Evolutionary conservation across 1,284 basidiomycete genomes (phyloP).

Genomic region (Malassezia obtusa): DNA sequence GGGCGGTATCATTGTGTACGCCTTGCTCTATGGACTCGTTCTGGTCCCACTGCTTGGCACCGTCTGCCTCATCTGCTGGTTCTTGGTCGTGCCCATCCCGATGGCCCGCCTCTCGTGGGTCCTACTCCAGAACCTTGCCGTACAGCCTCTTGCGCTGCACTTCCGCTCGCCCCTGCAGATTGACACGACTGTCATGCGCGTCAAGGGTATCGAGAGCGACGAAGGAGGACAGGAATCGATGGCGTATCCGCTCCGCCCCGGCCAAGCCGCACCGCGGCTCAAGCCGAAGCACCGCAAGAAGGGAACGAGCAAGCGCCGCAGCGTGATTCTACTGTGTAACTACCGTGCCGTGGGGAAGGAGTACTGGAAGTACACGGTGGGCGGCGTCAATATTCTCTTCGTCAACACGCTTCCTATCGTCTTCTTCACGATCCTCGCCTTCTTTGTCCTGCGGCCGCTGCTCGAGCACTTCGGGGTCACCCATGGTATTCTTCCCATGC

Average conservation of each 20-base stretch:
- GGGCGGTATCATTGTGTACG: slow-evolving; percentile 34
- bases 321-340: slow-evolving; percentile 82
- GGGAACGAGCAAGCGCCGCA: slow-evolving; percentile 50
- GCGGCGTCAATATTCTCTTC: slow-evolving; percentile 97
- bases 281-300: slow-evolving; percentile 49
- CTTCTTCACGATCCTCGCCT: slow-evolving; percentile 90
- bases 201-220: slow-evolving; percentile 24
- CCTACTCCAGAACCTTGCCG: slow-evolving; percentile 71
- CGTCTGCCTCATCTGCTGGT: slow-evolving; percentile 73
- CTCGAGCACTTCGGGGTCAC: slow-evolving; percentile 58
- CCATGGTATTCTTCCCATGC: slow-evolving; percentile 57
- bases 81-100: slow-evolving; percentile 80
- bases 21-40: slow-evolving; percentile 67
- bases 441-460: slow-evolving; percentile 67
- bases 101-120: slow-evolving; percentile 97
- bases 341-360: slow-evolving; percentile 81
- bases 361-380: slow-evolving; percentile 99
- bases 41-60: slow-evolving; percentile 71
- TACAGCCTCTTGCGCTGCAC: slow-evolving; percentile 72
- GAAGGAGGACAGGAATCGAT: slow-evolving; percentile 22
- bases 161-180: slow-evolving; percentile 59
- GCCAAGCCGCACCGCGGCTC: slow-evolving; percentile 48
- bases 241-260: slow-evolving; percentile 44
- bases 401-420: slow-evolving; percentile 89
- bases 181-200: slow-evolving; percentile 15